Conservation (phyloP, 108 stramenopile genomes). For the Licmophora abbreviata region DNA sequence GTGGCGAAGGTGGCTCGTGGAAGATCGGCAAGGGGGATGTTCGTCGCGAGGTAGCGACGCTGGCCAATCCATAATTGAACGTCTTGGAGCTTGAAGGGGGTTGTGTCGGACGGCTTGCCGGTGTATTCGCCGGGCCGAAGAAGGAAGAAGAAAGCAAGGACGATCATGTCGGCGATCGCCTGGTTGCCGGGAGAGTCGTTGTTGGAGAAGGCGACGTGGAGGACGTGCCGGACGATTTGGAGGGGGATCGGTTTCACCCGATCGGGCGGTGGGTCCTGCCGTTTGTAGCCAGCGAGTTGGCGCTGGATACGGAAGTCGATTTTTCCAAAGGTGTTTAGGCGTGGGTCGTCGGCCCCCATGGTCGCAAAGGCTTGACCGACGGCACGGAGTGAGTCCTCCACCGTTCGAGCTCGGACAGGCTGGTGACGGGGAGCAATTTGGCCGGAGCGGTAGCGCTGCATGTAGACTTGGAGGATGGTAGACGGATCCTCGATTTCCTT, state of each 20-base stretch:
- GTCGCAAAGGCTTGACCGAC: constrained; percentile 14
- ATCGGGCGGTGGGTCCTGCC: constrained; percentile 14
- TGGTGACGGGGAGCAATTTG: constrained; percentile 13
- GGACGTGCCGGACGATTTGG: background rate
- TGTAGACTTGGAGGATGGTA: constrained; percentile 39
- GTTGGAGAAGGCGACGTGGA: background rate
- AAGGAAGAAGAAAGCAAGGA: constrained; percentile 43
- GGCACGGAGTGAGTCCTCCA: constrained; percentile 13
- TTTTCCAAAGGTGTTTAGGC: constrained; percentile 8
- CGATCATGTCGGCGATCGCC: constrained; percentile 27
- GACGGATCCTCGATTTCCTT: constrained; percentile 15
- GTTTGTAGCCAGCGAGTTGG: constrained; percentile 10
- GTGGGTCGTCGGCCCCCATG: constrained; percentile 25
- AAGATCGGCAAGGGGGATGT: constrained; percentile 4
- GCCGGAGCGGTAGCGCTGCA: constrained; percentile 11
- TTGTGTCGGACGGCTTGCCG: constrained; percentile 6
- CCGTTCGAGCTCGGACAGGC: constrained; percentile 18
- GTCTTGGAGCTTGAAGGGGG: constrained; percentile 13
- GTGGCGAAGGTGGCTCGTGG: constrained; percentile 10
- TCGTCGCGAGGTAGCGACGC: constrained; percentile 1
- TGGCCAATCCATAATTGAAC: constrained; percentile 13
- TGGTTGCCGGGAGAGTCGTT: background rate
- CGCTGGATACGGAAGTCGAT: constrained; percentile 12
- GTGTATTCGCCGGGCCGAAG: constrained; percentile 25
- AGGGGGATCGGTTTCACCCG: constrained; percentile 40